Evolutionary conservation across 108 stramenopile genomes (phyloP).

Genomic region (Nannochloropsis gaditana): DNA sequence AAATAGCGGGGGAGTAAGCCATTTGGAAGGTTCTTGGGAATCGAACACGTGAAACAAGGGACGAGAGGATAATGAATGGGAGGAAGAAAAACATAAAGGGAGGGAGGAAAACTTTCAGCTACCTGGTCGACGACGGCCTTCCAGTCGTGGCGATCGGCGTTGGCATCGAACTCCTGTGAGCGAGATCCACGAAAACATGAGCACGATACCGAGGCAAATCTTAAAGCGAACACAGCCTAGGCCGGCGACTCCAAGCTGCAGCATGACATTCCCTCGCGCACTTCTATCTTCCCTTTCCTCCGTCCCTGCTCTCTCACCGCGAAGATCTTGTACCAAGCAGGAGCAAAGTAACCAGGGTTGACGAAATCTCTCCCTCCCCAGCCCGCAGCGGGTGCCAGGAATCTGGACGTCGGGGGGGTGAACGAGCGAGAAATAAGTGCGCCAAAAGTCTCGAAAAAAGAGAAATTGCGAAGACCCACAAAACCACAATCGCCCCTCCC

Average conservation of each 20-base stretch:
- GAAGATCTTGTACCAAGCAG: neutral
- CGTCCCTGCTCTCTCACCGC: neutral
- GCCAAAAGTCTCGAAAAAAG: neutral
- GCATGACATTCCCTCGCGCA: neutral
- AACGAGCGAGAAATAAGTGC: neutral
- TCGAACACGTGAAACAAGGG: no score
- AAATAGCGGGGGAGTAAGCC: no score
- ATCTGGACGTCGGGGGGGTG: neutral
- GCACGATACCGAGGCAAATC: no score
- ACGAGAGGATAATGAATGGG: no score
- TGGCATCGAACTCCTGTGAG: neutral
- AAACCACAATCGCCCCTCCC: neutral
- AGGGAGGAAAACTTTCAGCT: neutral
- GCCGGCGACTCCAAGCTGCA: no score
- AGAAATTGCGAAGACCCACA: neutral
- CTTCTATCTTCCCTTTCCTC: neutral
- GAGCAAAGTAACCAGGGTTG: neutral
- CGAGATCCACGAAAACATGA: neutral
- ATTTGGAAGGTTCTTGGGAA: no score
- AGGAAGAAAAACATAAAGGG: neutral
- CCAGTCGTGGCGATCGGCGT: neutral
- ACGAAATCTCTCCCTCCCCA: neutral
- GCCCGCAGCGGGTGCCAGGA: neutral
- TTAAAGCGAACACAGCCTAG: no score
- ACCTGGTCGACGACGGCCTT: conserved; percentile 2